Percentiles rank a stretch among this genome's conserved stretches.
These are phyloP conservation scores for Zygotorulaspora danielsina DNA, from an alignment of 805 yeast species.

Conservation along the genomic window DNA sequence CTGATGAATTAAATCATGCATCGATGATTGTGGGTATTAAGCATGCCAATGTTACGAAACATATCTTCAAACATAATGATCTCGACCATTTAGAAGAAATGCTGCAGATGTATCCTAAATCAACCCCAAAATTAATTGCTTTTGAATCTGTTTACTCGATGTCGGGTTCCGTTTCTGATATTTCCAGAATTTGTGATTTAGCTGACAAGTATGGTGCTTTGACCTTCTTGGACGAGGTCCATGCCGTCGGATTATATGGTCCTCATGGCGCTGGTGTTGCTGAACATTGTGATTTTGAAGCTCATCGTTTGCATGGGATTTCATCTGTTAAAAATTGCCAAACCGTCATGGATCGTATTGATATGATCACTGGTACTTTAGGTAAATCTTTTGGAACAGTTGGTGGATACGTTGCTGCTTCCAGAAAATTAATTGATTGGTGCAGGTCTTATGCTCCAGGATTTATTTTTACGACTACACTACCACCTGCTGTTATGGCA, in stretches of 20 bases:
- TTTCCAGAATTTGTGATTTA: slow-evolving; percentile 84
- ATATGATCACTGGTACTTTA: slow-evolving; percentile 94
- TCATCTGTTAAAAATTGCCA: slow-evolving; percentile 43
- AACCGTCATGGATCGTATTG: slow-evolving; percentile 83
- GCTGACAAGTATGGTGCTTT: slow-evolving; percentile 98
- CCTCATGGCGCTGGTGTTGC: slow-evolving; percentile 99
- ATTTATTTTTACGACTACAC: slow-evolving; percentile 91
- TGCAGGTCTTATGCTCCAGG: slow-evolving; percentile 95
- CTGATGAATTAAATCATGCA: slow-evolving; percentile 93
- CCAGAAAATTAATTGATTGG: slow-evolving; percentile 83
- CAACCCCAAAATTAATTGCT: slow-evolving; percentile 92
- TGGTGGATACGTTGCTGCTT: slow-evolving; percentile 97
- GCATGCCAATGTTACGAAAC: slow-evolving; percentile 84
- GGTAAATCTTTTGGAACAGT: slow-evolving; percentile 97
- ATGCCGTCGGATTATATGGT: slow-evolving; percentile 98
- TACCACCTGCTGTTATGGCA: slow-evolving; percentile 98
- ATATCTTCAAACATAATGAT: slow-evolving; percentile 88
- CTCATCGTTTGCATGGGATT: slow-evolving; percentile 66
- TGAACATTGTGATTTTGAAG: slow-evolving; percentile 87
- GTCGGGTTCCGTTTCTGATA: slow-evolving; percentile 97
- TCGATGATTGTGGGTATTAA: slow-evolving; percentile 96
- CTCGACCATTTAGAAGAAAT: slow-evolving; percentile 74
- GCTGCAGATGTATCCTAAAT: slow-evolving; percentile 73
- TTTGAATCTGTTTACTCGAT: slow-evolving; percentile 96
- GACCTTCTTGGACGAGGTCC: slow-evolving; percentile 97